phyloP scores from a whole-genome alignment of 768 basidiomycete species.

The Albatrellus ellisii region DNA sequence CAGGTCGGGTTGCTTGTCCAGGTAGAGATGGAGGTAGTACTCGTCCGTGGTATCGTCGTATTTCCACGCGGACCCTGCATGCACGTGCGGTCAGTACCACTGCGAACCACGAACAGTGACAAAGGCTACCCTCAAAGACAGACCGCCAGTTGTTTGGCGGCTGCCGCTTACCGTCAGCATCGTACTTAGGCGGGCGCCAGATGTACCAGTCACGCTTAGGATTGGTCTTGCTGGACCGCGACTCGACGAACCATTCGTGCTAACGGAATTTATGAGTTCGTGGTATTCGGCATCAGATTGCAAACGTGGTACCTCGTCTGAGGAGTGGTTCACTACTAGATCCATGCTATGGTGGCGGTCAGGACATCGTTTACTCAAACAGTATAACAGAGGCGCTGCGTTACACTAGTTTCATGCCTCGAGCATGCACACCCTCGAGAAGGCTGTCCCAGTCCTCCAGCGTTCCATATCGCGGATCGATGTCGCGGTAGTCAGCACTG shows the following conservation, averaged over 20 bases:
- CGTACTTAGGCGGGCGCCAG: slow-evolving; percentile 49
- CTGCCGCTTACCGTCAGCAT: slow-evolving; percentile 35
- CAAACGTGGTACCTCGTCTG: slow-evolving; percentile 35
- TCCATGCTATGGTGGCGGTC: slow-evolving; percentile 44
- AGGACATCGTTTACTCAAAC: background rate
- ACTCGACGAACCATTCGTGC: slow-evolving; percentile 63
- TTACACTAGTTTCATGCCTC: slow-evolving; percentile 61
- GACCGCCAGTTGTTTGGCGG: slow-evolving; percentile 72
- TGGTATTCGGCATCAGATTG: slow-evolving; percentile 3
- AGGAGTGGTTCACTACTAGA: slow-evolving; percentile 64
- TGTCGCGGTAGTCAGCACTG: slow-evolving; percentile 52
- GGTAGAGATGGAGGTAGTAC: slow-evolving; percentile 63
- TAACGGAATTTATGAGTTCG: slow-evolving; percentile 15
- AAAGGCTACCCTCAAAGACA: slow-evolving; percentile 38
- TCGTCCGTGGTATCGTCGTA: slow-evolving; percentile 51
- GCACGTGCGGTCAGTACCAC: background rate
- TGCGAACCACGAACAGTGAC: background rate
- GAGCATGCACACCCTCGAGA: slow-evolving; percentile 37
- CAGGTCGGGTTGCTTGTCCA: slow-evolving; percentile 56
- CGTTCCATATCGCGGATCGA: slow-evolving; percentile 54
- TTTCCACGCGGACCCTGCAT: slow-evolving; percentile 54
- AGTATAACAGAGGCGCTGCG: background rate
- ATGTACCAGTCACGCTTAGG: slow-evolving; percentile 69
- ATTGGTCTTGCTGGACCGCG: slow-evolving; percentile 34
- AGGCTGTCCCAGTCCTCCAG: slow-evolving; percentile 46